These are phyloP conservation scores for Austroboletus eburneus DNA, from an alignment of 768 basidiomycete genomes.

Conservation along the genomic window DNA sequence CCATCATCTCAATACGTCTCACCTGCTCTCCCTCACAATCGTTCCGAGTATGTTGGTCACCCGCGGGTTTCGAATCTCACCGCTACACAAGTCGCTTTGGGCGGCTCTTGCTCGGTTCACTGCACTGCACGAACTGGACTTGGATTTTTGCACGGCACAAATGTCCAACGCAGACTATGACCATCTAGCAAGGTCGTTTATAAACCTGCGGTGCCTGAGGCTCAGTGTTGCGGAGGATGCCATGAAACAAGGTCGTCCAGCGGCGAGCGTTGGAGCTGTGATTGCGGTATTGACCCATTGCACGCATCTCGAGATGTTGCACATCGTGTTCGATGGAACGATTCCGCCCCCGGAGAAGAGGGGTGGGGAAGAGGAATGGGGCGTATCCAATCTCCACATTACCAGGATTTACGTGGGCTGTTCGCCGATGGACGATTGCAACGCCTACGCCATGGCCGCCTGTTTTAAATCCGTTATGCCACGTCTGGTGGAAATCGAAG, in stretches of 20 bases:
- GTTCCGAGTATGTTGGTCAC: slow-evolving; percentile 1
- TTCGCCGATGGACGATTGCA: slow-evolving; percentile 13
- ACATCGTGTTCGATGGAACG: slow-evolving; percentile 17
- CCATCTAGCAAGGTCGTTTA: slow-evolving; percentile 8
- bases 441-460: slow-evolving; percentile 1
- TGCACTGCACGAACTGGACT: slow-evolving; percentile 11
- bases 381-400: slow-evolving; percentile 8
- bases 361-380: background rate
- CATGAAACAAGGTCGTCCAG: slow-evolving; percentile 2
- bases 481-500: slow-evolving; percentile 3
- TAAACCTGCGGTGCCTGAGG: slow-evolving; percentile 10
- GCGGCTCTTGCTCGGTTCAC: slow-evolving; percentile 15
- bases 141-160: slow-evolving; percentile 14
- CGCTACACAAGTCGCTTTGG: too few relatives aligned
- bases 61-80: slow-evolving; percentile 1
- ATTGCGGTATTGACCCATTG: slow-evolving; percentile 14
- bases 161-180: slow-evolving; percentile 10
- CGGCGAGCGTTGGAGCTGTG: slow-evolving; percentile 8
- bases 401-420: slow-evolving; percentile 13
- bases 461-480: slow-evolving; percentile 17
- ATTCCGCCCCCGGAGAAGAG: background rate
- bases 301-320: slow-evolving; percentile 9
- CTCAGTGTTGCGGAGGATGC: slow-evolving; percentile 10
- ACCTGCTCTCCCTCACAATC: slow-evolving; percentile 2
- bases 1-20: slow-evolving; percentile 9